phyloP scores from a whole-genome alignment of 73 alveolate genomes.

The Urostyla sp. region DNA sequence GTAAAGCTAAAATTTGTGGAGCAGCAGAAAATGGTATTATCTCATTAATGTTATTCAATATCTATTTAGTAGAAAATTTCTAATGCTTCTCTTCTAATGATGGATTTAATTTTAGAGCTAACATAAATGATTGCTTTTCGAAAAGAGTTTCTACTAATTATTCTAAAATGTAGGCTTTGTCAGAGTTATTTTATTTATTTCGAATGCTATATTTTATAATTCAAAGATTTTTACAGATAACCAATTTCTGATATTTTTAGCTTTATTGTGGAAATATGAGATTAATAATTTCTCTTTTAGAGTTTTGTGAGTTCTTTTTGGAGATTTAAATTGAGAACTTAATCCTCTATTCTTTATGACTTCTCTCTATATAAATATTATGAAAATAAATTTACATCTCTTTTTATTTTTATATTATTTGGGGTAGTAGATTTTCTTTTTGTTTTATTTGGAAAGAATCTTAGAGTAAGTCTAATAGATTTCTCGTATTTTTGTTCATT shows the following conservation, averaged over 20 bases:
- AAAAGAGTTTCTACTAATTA: neutral
- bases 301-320: neutral
- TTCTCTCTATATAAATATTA: neutral
- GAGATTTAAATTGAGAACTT: neutral
- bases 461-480: slow-evolving; percentile 28
- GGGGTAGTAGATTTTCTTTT: slow-evolving; percentile 1
- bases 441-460: slow-evolving; percentile 35
- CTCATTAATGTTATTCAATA: slow-evolving; percentile 12
- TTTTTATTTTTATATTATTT: neutral
- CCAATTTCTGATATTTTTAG: neutral
- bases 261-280: neutral
- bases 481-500: slow-evolving; percentile 46
- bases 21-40: neutral
- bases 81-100: too few relatives aligned
- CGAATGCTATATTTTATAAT: neutral
- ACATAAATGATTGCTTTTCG: neutral
- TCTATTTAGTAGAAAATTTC: neutral
- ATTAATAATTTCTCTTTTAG: neutral
- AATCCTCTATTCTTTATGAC: neutral
- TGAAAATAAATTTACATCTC: slow-evolving; percentile 7
- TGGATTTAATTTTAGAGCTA: slow-evolving; percentile 22
- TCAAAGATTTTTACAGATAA: neutral
- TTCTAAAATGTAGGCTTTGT: slow-evolving; percentile 22
- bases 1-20: neutral
- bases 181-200: neutral